A percentile compares a stretch with the other conserved stretches of the same genome.
These are phyloP conservation scores for Trichoderma harzianum DNA, from an alignment of 2,329 filamentous ascomycete species.

Conservation along the genomic window DNA sequence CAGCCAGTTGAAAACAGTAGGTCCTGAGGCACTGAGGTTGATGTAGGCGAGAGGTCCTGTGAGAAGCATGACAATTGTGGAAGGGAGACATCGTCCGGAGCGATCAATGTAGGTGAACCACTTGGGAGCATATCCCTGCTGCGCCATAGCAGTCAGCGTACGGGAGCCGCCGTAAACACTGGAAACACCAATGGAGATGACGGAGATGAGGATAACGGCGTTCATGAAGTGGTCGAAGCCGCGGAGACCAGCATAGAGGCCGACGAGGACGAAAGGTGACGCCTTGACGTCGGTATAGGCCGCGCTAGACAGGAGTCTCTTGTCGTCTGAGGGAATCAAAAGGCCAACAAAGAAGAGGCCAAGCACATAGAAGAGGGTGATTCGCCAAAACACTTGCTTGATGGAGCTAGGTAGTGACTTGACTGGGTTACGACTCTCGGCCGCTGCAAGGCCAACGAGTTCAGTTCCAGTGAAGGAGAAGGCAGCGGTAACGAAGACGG, in stretches of 20 bases:
- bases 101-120: constrained; percentile 53
- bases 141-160: constrained; percentile 53
- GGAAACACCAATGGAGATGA: constrained; percentile 53
- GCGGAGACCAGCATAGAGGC: constrained; percentile 44
- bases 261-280: constrained; percentile 52
- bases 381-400: constrained; percentile 65
- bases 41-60: constrained; percentile 49
- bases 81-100: constrained; percentile 48
- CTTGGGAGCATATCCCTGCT: constrained; percentile 54
- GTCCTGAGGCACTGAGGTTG: constrained; percentile 43
- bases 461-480: constrained; percentile 68
- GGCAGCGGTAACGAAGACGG: constrained; percentile 66
- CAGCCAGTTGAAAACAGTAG: constrained; percentile 60
- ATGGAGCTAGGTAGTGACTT: constrained; percentile 73
- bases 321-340: constrained; percentile 42
- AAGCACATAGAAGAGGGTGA: constrained; percentile 50
- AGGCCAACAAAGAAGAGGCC: constrained; percentile 49
- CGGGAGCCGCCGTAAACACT: constrained; percentile 54
- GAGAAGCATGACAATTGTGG: constrained; percentile 44
- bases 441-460: constrained; percentile 66
- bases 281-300: constrained; percentile 41
- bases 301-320: constrained; percentile 42
- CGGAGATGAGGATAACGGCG: constrained; percentile 50
- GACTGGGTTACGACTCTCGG: constrained; percentile 63
- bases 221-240: constrained; percentile 53